A percentile compares a stretch with the other conserved stretches of the same genome.
phyloP scores from a whole-genome alignment of 1,139 yeast genomes.

The Magnusiomyces ingens region DNA sequence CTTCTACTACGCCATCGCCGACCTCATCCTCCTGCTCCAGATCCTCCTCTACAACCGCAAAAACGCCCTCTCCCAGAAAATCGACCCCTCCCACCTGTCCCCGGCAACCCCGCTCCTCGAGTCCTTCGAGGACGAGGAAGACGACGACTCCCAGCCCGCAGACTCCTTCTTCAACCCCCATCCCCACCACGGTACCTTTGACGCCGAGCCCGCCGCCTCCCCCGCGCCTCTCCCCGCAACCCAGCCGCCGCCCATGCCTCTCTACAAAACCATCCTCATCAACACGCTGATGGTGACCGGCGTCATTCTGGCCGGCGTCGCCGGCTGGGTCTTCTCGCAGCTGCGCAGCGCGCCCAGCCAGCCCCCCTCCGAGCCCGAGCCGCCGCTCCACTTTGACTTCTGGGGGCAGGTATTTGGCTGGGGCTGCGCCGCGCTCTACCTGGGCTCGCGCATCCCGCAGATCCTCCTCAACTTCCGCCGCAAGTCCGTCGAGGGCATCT shows the following conservation, averaged over 20 bases:
- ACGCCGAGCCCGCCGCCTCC: background rate
- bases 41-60: conserved; percentile 59
- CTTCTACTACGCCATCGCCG: conserved; percentile 86
- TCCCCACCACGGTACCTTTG: background rate
- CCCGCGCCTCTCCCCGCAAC: too few species aligned
- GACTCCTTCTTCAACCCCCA: background rate
- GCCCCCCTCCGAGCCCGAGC: conserved; percentile 14
- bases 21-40: conserved; percentile 71
- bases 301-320: conserved; percentile 68
- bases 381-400: conserved; percentile 51
- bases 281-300: conserved; percentile 59
- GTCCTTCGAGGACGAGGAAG: conserved; percentile 47
- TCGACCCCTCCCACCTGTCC: conserved; percentile 73
- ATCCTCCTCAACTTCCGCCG: conserved; percentile 73
- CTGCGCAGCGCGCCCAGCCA: conserved; percentile 13
- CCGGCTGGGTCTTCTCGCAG: conserved; percentile 74
- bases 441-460: conserved; percentile 89
- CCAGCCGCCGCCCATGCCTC: background rate
- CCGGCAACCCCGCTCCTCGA: conserved; percentile 85
- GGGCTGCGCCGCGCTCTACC: conserved; percentile 76
- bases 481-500: conserved; percentile 88
- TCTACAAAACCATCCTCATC: conserved; percentile 32
- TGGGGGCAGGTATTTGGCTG: conserved; percentile 88
- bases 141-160: conserved; percentile 4
- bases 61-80: conserved; percentile 43